Evolutionary conservation across 345 rosid genomes (phyloP), one percentile per base, ranked within the genome.

Genomic region (Populus alba): DNA sequence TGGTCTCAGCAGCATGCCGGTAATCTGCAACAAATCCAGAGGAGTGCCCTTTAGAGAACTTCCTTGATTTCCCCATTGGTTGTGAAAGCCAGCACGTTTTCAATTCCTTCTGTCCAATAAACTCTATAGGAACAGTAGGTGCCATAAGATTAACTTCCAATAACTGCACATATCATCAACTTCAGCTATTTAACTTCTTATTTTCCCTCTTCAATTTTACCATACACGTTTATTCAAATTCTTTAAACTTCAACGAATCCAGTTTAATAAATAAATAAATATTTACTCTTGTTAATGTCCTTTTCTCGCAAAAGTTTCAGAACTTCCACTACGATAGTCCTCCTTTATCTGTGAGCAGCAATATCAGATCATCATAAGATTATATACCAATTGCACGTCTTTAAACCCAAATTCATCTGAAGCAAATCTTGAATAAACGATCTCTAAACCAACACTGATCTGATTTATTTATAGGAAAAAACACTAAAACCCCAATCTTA

Each of bases 31-130:
- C 86, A 81, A 87, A 90, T 67, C 91, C 92, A 53, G 94, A 84
- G 57, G 91, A 82, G 66, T 71, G 88, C 75, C 91, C 93, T 86
- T 91, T 90, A 17, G 89, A 85, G 80, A 83, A 86, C 81, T 92
- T 88, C 77, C 88, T 79, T 7, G 93, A 90, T 85, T 95, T 95
- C 70, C 92, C 92, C 96, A 90, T 92, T 72, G 63, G 61, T 85
- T 78, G 86, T 4, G 87, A 72, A 51, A 79, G 76, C 53, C 77
- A 80, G 79, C 77, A 76, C 83, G 81, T 85, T 35, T 67, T 78
- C 4, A 83, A 82, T 77, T 78, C 88, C 81, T 86, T 88, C 87
- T 82, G 88, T 70, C 93, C 90, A 65, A 57, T 65, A 76, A 85
- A 90, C 77, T 87, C 92, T 90, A 92, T 79, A 61, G 89, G 93